A percentile compares a stretch with the other conserved stretches of the same genome.
Evolutionary conservation across 2,329 filamentous ascomycete genomes (phyloP).

Genomic region (Periconia digitata): DNA sequence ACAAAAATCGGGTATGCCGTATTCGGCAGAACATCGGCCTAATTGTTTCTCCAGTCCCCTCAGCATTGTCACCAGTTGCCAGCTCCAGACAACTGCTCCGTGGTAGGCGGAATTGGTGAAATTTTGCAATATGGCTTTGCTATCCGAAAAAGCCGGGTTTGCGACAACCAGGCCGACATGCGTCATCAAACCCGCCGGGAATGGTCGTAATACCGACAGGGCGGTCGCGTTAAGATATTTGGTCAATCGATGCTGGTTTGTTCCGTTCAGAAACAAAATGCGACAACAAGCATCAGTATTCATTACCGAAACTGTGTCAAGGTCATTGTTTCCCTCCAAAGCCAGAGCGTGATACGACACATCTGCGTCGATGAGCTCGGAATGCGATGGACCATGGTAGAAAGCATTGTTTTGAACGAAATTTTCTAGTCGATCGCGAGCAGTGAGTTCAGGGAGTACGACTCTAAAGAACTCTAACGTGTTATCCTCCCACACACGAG

Average conservation of each 20-base stretch:
- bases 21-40: slow-evolving; percentile 49
- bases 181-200: slow-evolving; percentile 61
- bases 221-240: slow-evolving; percentile 59
- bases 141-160: slow-evolving; percentile 60
- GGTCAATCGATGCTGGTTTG: slow-evolving; percentile 59
- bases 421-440: slow-evolving; percentile 45
- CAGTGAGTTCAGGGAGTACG: slow-evolving; percentile 43
- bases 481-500: slow-evolving; percentile 63
- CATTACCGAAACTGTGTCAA: slow-evolving; percentile 58
- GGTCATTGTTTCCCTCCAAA: slow-evolving; percentile 55
- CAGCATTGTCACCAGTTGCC: slow-evolving; percentile 67
- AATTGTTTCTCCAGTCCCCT: slow-evolving; percentile 61
- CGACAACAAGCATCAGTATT: slow-evolving; percentile 67
- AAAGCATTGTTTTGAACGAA: slow-evolving; percentile 52
- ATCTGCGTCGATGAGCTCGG: slow-evolving; percentile 45
- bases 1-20: not conserved
- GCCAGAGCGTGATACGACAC: slow-evolving; percentile 60
- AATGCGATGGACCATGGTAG: slow-evolving; percentile 47
- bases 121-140: slow-evolving; percentile 47
- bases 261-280: slow-evolving; percentile 63
- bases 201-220: slow-evolving; percentile 58
- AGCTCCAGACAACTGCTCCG: slow-evolving; percentile 66
- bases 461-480: slow-evolving; percentile 58
- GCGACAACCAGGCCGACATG: slow-evolving; percentile 61
- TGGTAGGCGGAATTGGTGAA: slow-evolving; percentile 64